These are phyloP conservation scores for Biscogniauxia sp. DNA, from an alignment of 2,329 filamentous ascomycete genomes.

Conservation along the genomic window DNA sequence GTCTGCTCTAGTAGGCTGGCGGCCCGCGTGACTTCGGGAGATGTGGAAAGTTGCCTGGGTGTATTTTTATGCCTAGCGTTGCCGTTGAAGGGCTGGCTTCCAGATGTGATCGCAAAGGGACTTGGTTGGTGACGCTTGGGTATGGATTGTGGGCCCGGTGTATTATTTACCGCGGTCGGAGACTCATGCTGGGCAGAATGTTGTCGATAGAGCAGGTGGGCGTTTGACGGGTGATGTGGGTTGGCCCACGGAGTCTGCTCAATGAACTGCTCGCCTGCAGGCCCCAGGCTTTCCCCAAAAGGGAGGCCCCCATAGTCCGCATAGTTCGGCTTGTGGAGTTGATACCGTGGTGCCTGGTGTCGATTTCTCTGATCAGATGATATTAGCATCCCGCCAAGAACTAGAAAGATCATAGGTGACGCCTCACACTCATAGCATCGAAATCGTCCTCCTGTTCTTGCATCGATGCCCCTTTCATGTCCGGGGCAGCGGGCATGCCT, in stretches of 20 bases:
- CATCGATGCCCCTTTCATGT: slow-evolving; percentile 69
- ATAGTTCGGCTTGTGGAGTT: slow-evolving; percentile 38
- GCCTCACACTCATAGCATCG: slow-evolving; percentile 80
- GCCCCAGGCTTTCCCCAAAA: slow-evolving; percentile 51
- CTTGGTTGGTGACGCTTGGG: slow-evolving; percentile 38
- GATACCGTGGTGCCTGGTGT: slow-evolving; percentile 34
- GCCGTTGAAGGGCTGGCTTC: slow-evolving; percentile 31
- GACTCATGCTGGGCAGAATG: slow-evolving; percentile 36
- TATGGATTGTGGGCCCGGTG: slow-evolving; percentile 35
- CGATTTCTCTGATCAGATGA: slow-evolving; percentile 29
- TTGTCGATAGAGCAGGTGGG: slow-evolving; percentile 39
- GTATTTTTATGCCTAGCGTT: slow-evolving; percentile 24
- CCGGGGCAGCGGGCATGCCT: slow-evolving; percentile 92
- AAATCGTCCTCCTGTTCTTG: slow-evolving; percentile 83
- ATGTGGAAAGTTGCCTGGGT: slow-evolving; percentile 35
- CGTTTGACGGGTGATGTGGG: slow-evolving; percentile 72
- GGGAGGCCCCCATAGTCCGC: slow-evolving; percentile 49
- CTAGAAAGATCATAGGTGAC: background rate
- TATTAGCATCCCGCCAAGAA: slow-evolving; percentile 6
- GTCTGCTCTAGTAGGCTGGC: slow-evolving; percentile 33
- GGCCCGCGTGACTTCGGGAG: slow-evolving; percentile 44
- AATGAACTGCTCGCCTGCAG: slow-evolving; percentile 81
- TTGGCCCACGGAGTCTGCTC: slow-evolving; percentile 93
- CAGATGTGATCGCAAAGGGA: slow-evolving; percentile 34
- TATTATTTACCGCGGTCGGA: slow-evolving; percentile 14